Conservation (phyloP, 306 rosid species). For the Cucumis cinereus region DNA sequence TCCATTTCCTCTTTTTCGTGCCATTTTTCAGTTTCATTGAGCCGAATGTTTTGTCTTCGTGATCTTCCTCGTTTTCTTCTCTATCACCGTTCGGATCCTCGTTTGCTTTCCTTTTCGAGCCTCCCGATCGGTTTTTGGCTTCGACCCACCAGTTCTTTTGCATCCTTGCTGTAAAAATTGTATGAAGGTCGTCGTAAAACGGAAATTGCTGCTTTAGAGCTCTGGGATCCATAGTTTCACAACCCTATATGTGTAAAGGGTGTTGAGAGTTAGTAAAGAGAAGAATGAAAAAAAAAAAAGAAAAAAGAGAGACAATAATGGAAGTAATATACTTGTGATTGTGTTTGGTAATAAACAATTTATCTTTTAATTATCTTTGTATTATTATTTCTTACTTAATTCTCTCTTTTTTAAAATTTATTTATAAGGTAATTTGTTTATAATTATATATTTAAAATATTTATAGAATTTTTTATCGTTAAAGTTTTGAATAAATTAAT, state of each 20-base stretch:
- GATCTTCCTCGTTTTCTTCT: too few species aligned
- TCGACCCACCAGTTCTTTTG: constrained; percentile 70
- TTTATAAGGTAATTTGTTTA: background rate
- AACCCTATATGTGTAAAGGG: constrained; percentile 26
- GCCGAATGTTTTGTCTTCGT: constrained; percentile 11
- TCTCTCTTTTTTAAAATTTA: background rate
- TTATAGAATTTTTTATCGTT: background rate
- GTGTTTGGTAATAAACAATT: background rate
- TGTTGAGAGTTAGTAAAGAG: background rate
- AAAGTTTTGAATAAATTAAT: background rate
- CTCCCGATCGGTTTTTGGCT: constrained; percentile 29
- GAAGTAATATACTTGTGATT: background rate
- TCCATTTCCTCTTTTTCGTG: constrained; percentile 11
- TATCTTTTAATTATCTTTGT: too few species aligned
- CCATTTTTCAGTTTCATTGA: constrained; percentile 26
- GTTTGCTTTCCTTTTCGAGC: constrained; percentile 40
- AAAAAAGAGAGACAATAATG: background rate
- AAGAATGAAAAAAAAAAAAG: background rate
- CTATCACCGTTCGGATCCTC: background rate
- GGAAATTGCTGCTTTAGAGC: constrained; percentile 63
- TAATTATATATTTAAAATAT: background rate
- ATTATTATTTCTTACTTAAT: background rate
- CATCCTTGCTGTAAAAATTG: constrained; percentile 44
- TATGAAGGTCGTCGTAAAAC: constrained; percentile 63
- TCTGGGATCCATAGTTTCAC: constrained; percentile 73